Percentiles rank a stretch among this genome's conserved stretches.
phyloP scores from a whole-genome alignment of 192 early-diverging fungal species.

The Coemansia sp. region DNA sequence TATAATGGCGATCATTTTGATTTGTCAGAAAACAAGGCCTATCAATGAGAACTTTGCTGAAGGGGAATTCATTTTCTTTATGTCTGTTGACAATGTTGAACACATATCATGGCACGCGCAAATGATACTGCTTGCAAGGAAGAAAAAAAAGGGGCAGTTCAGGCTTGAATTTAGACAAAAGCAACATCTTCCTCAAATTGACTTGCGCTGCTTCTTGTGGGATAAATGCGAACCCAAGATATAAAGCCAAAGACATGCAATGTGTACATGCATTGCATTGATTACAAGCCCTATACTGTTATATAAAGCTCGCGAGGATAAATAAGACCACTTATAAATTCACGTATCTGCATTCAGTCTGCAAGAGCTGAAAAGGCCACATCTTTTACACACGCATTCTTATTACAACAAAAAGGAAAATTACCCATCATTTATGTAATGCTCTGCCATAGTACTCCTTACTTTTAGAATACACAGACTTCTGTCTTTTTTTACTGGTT shows the following conservation, averaged over 20 bases:
- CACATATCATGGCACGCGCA: not conserved
- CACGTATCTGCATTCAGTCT: not conserved
- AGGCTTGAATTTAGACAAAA: not conserved
- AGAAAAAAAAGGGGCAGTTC: not conserved
- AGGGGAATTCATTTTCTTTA: not conserved
- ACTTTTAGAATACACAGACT: not conserved
- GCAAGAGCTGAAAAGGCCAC: not conserved
- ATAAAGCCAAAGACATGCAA: not conserved
- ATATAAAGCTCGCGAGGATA: not conserved
- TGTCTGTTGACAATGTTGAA: not conserved
- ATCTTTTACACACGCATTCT: not conserved
- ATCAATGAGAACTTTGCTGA: not conserved
- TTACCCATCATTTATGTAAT: not conserved
- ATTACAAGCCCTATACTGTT: not conserved
- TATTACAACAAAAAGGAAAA: not conserved
- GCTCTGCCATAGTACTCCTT: not conserved
- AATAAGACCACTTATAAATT: not conserved
- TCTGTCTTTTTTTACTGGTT: not conserved
- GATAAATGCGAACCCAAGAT: not conserved
- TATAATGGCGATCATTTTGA: not conserved
- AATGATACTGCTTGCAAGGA: not conserved
- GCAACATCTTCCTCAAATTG: not conserved
- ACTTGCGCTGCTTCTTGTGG: not conserved
- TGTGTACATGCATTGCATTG: not conserved
- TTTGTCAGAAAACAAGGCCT: not conserved